phyloP scores from a whole-genome alignment of 768 basidiomycete species.

The Chiua virens region DNA sequence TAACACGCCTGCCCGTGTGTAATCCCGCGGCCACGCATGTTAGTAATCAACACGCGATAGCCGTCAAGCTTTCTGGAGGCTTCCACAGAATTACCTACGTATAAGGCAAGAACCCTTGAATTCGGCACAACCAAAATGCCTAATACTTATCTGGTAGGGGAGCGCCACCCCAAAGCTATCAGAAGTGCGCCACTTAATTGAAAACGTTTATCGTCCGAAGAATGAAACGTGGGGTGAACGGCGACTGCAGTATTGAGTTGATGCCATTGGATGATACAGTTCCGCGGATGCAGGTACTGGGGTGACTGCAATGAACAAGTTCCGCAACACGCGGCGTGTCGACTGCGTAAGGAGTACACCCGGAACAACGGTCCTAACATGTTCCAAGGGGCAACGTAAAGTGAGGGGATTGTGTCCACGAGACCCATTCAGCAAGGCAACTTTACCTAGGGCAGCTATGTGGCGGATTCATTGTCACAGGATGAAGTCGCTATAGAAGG shows the following conservation, averaged over 20 bases:
- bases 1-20: conserved; percentile 11
- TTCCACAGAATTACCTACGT: conserved; percentile 15
- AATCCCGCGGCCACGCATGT: conserved; percentile 23
- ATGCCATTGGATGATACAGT: conserved; percentile 1
- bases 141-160: conserved; percentile 5
- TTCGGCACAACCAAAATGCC: conserved; percentile 5
- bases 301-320: conserved; percentile 9
- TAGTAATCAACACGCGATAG: conserved; percentile 14
- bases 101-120: neutral
- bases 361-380: conserved; percentile 4
- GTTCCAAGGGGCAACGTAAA: conserved; percentile 12
- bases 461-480: conserved; percentile 12
- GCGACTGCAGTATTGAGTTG: conserved; percentile 3
- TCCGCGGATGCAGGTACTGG: conserved; percentile 16
- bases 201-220: neutral
- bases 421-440: conserved; percentile 1
- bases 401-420: conserved; percentile 8
- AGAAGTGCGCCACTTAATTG: conserved; percentile 1
- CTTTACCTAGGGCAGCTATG: conserved; percentile 1
- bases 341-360: conserved; percentile 13
- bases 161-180: neutral
- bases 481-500: conserved; percentile 9
- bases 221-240: conserved; percentile 2
- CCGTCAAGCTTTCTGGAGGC: conserved; percentile 14
- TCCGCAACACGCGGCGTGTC: conserved; percentile 10